A percentile compares a stretch with the other conserved stretches of the same genome.
Evolutionary conservation across 1,284 basidiomycete species (phyloP).

Genomic region (Fomitopsis schrenkii): DNA sequence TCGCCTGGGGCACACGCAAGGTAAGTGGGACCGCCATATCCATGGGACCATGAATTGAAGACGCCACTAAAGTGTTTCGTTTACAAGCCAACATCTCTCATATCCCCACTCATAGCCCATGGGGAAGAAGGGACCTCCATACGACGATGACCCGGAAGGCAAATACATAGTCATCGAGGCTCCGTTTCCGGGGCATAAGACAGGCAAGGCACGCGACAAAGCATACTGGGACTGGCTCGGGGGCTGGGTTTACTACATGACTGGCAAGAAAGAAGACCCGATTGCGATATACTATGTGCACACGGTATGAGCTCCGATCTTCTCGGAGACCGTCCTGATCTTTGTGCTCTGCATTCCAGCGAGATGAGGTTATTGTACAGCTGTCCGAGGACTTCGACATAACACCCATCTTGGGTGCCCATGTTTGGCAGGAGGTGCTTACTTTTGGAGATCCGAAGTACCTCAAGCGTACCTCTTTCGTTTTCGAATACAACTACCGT

Average conservation of each 20-base stretch:
- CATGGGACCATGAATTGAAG: too few relatives aligned
- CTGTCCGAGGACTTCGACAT: slow-evolving; percentile 21
- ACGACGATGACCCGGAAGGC: slow-evolving; percentile 25
- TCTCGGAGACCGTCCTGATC: background rate
- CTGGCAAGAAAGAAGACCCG: slow-evolving; percentile 14
- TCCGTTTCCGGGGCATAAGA: slow-evolving; percentile 24
- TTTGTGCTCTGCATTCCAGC: slow-evolving; percentile 11
- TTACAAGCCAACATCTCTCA: too few relatives aligned
- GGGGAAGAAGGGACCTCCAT: slow-evolving; percentile 25
- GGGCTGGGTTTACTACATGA: slow-evolving; percentile 26
- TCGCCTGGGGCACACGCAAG: background rate
- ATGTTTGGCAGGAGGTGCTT: slow-evolving; percentile 22
- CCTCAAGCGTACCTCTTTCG: slow-evolving; percentile 18
- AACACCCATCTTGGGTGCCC: slow-evolving; percentile 22
- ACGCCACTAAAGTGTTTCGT: too few relatives aligned
- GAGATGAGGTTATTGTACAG: slow-evolving; percentile 24
- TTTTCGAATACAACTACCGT: slow-evolving; percentile 29
- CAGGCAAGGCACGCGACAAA: slow-evolving; percentile 14
- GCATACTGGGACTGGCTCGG: slow-evolving; percentile 20
- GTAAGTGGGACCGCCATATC: background rate
- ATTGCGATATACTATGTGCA: slow-evolving; percentile 19
- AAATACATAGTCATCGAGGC: slow-evolving; percentile 27
- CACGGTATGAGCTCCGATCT: slow-evolving; percentile 18
- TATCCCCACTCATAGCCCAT: background rate
- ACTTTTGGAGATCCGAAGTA: slow-evolving; percentile 5